phyloP scores from a whole-genome alignment of 352 stramenopile genomes.

The Phytophthora fragariaefolia region DNA sequence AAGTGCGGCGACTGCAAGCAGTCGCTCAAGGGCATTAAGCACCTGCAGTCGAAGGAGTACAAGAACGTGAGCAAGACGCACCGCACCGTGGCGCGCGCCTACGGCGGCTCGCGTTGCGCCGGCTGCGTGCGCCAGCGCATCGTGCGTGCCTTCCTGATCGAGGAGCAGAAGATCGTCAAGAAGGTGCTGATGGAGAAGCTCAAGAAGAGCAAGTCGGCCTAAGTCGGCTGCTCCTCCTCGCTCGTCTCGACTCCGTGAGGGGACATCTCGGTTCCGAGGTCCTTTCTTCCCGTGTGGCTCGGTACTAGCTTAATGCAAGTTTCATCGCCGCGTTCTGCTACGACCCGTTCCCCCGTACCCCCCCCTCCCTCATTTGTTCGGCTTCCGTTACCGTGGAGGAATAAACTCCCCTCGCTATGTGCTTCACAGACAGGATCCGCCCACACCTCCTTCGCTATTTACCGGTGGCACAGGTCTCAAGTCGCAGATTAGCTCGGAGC shows the following conservation, averaged over 20 bases:
- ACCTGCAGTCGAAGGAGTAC: constrained; percentile 74
- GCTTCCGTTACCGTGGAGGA: too few species aligned
- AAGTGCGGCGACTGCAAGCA: constrained; percentile 98
- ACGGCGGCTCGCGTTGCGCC: constrained; percentile 95
- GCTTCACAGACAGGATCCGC: too few species aligned
- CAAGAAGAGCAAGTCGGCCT: constrained; percentile 82
- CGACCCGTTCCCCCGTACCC: constrained; percentile 14
- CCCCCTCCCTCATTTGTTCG: constrained; percentile 5
- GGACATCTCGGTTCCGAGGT: constrained; percentile 17
- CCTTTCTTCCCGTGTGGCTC: constrained; percentile 43
- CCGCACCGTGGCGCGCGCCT: constrained; percentile 96
- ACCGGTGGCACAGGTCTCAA: too few species aligned
- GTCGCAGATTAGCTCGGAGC: too few species aligned
- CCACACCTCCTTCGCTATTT: too few species aligned
- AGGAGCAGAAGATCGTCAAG: constrained; percentile 99
- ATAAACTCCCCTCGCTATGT: too few species aligned
- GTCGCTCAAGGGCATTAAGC: constrained; percentile 91
- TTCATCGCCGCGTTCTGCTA: constrained; percentile 36
- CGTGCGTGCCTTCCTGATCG: constrained; percentile 98
- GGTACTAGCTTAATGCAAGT: constrained; percentile 52
- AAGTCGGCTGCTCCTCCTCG: constrained; percentile 35
- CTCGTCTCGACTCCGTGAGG: constrained; percentile 8
- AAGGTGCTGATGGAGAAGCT: constrained; percentile 97
- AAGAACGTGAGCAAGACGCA: constrained; percentile 90
- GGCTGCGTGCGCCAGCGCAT: constrained; percentile 96